These are phyloP conservation scores for Protea cynaroides DNA, from an alignment of 164 flowering plant genomes.

Conservation along the genomic window DNA sequence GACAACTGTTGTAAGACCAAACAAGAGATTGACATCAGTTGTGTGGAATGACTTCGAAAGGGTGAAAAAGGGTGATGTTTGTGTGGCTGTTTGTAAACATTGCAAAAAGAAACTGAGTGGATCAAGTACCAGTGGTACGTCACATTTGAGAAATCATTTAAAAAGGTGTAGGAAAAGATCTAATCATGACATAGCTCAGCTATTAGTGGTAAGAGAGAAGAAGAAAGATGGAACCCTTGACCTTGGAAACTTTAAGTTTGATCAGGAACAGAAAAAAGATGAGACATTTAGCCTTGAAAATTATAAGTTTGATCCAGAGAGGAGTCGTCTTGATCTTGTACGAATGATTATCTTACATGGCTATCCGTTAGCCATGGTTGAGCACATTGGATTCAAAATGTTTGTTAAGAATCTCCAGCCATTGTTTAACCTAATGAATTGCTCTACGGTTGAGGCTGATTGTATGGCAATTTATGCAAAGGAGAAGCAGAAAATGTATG, in stretches of 20 bases:
- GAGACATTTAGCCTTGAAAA: slow-evolving; percentile 32
- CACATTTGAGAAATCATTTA: slow-evolving; percentile 81
- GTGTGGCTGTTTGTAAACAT: slow-evolving; percentile 70
- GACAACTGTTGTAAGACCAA: slow-evolving; percentile 33
- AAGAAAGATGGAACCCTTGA: slow-evolving; percentile 35
- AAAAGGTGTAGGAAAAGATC: slow-evolving; percentile 58
- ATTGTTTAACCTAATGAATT: slow-evolving; percentile 44
- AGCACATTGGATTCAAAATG: slow-evolving; percentile 64
- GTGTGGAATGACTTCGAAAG: slow-evolving; percentile 91
- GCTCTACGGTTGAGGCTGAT: slow-evolving; percentile 35
- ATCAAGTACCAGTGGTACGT: slow-evolving; percentile 80
- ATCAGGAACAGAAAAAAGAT: slow-evolving; percentile 41
- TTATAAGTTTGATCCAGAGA: slow-evolving; percentile 48
- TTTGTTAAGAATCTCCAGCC: slow-evolving; percentile 85
- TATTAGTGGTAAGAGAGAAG: slow-evolving; percentile 51
- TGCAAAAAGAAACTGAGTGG: slow-evolving; percentile 76
- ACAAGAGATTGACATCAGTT: slow-evolving; percentile 71
- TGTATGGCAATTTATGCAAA: slow-evolving; percentile 56
- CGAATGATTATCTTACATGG: slow-evolving; percentile 87
- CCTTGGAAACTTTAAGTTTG: slow-evolving; percentile 32
- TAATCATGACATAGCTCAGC: slow-evolving; percentile 50
- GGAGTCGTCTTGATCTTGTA: slow-evolving; percentile 65
- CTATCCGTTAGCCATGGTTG: slow-evolving; percentile 77
- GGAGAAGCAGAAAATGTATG: slow-evolving; percentile 65
- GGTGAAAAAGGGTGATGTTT: slow-evolving; percentile 53